These are phyloP conservation scores for Spatholobus suberectus DNA, from an alignment of 306 rosid genomes.

Conservation along the genomic window DNA sequence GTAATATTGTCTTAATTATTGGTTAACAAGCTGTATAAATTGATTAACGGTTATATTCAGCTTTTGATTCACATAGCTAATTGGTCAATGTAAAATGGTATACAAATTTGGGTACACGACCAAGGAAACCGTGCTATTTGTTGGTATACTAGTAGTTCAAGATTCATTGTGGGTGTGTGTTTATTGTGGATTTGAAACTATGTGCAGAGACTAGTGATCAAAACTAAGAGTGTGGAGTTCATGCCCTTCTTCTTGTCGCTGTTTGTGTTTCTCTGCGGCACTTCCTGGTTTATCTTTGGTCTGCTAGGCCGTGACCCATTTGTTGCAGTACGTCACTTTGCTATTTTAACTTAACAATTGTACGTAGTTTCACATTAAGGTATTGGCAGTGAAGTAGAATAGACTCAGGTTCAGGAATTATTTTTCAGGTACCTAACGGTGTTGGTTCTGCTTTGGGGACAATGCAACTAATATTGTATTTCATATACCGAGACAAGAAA, in stretches of 20 bases:
- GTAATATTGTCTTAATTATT: neutral
- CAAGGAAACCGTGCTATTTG: neutral
- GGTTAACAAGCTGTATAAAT: neutral
- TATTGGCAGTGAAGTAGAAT: neutral
- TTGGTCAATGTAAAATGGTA: neutral
- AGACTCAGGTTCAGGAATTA: neutral
- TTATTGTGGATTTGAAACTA: neutral
- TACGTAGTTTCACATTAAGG: neutral
- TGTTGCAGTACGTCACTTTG: constrained; percentile 60
- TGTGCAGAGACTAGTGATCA: constrained; percentile 83
- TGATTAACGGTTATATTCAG: neutral
- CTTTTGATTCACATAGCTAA: neutral
- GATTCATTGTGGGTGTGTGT: neutral
- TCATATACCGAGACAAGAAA: constrained; percentile 63
- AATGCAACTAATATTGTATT: constrained; percentile 72
- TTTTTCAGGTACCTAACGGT: constrained; percentile 74
- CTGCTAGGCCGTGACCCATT: constrained; percentile 89
- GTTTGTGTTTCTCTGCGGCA: constrained; percentile 87
- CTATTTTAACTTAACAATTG: neutral
- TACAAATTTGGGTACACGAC: no score
- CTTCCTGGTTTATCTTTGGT: constrained; percentile 88
- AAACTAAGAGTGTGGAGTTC: constrained; percentile 83
- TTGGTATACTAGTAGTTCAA: neutral
- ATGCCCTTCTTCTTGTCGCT: constrained; percentile 93
- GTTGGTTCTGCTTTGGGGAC: constrained; percentile 72